Evolutionary conservation across 1,284 basidiomycete species (phyloP).

Genomic region (Neotropicomus parvogracilis): DNA sequence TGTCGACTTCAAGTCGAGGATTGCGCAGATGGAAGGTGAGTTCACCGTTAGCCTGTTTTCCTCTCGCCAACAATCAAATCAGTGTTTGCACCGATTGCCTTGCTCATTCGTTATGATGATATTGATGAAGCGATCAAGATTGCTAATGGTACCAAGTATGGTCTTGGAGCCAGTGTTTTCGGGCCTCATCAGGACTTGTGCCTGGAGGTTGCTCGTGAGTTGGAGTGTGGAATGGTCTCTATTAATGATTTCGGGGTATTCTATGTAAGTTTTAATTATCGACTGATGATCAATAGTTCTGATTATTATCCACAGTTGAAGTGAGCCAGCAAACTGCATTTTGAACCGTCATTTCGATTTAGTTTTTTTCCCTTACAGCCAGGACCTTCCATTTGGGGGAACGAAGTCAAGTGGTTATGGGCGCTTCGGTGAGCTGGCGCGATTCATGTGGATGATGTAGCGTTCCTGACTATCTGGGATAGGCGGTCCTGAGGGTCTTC

Average conservation of each 20-base stretch:
- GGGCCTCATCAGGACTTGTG: conserved; percentile 77
- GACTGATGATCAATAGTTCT: conserved; percentile 7
- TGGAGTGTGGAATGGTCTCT: conserved; percentile 96
- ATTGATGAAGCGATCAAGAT: conserved; percentile 81
- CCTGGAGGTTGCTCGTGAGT: conserved; percentile 67
- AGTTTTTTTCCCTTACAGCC: conserved; percentile 48
- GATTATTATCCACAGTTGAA: conserved; percentile 46
- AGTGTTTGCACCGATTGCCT: conserved; percentile 90
- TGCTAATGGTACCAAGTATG: conserved; percentile 85
- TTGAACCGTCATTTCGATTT: conserved; percentile 10
- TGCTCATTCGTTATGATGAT: conserved; percentile 78
- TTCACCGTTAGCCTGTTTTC: not conserved
- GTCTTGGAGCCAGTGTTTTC: conserved; percentile 95
- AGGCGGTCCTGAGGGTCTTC: conserved; percentile 91
- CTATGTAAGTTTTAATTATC: conserved; percentile 58
- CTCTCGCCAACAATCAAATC: conserved; percentile 12
- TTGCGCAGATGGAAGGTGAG: conserved; percentile 79
- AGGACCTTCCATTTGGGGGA: conserved; percentile 93
- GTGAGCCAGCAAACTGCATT: conserved; percentile 38
- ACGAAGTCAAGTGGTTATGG: conserved; percentile 88
- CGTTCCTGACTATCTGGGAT: conserved; percentile 8
- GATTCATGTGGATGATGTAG: conserved; percentile 2
- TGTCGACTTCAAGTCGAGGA: conserved; percentile 69
- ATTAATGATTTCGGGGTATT: conserved; percentile 94
- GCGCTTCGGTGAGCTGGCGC: conserved; percentile 62